Percentiles rank a stretch among this genome's conserved stretches.
Evolutionary conservation across 805 yeast species (phyloP).

Genomic region (Ogataea minuta): DNA sequence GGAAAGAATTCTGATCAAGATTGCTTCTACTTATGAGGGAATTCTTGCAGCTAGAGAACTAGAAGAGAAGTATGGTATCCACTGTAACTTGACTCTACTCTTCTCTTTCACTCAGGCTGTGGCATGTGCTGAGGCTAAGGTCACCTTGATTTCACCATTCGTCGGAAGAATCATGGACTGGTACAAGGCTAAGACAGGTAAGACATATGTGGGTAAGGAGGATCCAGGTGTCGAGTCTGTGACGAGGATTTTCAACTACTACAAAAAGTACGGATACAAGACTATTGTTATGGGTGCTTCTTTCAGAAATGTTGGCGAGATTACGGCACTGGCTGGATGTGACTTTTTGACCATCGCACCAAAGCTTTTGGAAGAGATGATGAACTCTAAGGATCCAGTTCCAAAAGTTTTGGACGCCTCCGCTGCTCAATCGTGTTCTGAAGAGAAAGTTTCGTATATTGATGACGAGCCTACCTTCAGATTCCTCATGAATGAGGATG

Average conservation of each 20-base stretch:
- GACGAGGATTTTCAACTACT: conserved; percentile 87
- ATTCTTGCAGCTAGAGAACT: conserved; percentile 97
- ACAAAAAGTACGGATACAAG: conserved; percentile 93
- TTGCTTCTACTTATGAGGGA: conserved; percentile 99
- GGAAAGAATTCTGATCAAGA: conserved; percentile 91
- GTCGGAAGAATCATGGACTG: conserved; percentile 99
- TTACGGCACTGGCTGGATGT: conserved; percentile 94
- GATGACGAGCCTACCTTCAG: conserved; percentile 90
- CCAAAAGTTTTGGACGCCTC: conserved; percentile 79
- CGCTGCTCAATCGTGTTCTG: conserved; percentile 52
- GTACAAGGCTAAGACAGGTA: conserved; percentile 93
- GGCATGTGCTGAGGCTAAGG: conserved; percentile 97
- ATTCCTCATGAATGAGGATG: conserved; percentile 88
- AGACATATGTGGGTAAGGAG: conserved; percentile 71
- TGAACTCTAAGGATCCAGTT: conserved; percentile 72
- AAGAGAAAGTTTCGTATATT: conserved; percentile 73
- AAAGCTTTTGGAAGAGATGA: conserved; percentile 81
- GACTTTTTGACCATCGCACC: conserved; percentile 97
- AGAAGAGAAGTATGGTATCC: conserved; percentile 86
- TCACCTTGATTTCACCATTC: conserved; percentile 95
- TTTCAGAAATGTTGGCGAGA: conserved; percentile 95
- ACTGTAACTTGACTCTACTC: conserved; percentile 91
- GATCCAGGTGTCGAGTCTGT: conserved; percentile 98
- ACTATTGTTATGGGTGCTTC: conserved; percentile 99
- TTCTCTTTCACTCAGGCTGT: conserved; percentile 98